These are phyloP conservation scores for Porphyra umbilicalis DNA, from an alignment of 31 red algal genomes.

Conservation along the genomic window DNA sequence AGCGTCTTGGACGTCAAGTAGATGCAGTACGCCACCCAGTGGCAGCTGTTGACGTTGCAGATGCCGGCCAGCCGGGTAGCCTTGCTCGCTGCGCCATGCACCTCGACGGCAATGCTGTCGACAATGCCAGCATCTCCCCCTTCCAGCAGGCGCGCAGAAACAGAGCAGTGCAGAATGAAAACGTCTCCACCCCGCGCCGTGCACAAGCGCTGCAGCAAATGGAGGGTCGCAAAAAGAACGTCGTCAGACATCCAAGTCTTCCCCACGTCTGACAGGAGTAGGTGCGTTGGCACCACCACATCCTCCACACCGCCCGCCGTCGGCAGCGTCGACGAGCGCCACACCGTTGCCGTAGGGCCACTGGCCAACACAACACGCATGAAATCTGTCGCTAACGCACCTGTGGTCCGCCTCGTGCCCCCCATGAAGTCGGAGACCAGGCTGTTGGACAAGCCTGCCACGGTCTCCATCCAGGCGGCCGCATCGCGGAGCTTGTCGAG, in stretches of 20 bases:
- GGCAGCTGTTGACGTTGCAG: background rate
- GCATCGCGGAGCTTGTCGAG: too few relatives aligned
- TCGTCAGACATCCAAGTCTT: background rate
- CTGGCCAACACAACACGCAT: too few relatives aligned
- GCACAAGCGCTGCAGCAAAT: background rate
- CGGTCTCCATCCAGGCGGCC: too few relatives aligned
- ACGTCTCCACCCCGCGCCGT: background rate
- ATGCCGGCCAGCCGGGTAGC: background rate
- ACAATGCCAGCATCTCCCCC: background rate
- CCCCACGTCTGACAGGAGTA: background rate
- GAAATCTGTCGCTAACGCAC: too few relatives aligned
- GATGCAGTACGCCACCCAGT: background rate
- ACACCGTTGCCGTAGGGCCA: too few relatives aligned
- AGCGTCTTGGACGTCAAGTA: background rate
- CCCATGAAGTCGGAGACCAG: too few relatives aligned
- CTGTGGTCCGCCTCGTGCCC: too few relatives aligned
- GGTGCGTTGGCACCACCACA: background rate
- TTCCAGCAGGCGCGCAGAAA: background rate
- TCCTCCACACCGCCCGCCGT: background rate
- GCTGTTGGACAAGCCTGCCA: too few relatives aligned
- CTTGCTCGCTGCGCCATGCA: background rate
- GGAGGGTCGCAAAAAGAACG: background rate
- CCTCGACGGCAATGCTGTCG: background rate
- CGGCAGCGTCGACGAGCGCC: too few relatives aligned
- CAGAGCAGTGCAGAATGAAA: background rate